Evolutionary conservation across 2,329 filamentous ascomycete species (phyloP).

Genomic region (Harringtonia lauricola): DNA sequence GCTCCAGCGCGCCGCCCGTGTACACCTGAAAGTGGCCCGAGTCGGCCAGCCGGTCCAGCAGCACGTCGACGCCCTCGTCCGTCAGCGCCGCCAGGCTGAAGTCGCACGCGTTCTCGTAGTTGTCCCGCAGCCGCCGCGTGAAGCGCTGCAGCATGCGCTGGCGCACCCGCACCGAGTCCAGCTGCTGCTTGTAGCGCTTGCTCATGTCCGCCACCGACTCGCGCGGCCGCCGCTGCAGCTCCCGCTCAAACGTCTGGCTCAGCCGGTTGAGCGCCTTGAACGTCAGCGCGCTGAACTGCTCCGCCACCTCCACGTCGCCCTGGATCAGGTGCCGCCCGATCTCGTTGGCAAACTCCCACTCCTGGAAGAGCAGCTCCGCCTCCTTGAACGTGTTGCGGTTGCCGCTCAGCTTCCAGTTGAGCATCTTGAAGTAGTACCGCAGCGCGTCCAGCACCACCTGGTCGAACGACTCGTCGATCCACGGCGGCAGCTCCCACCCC

Average conservation of each 20-base stretch:
- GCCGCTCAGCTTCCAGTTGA: constrained; percentile 93
- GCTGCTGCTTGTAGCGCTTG: constrained; percentile 88
- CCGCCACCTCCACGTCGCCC: constrained; percentile 91
- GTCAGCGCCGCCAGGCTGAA: constrained; percentile 70
- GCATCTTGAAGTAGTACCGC: constrained; percentile 96
- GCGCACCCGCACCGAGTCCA: constrained; percentile 91
- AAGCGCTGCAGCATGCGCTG: constrained; percentile 96
- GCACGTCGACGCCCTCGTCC: constrained; percentile 53
- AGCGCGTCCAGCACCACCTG: constrained; percentile 82
- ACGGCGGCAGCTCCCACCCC: constrained; percentile 91
- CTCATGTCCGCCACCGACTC: constrained; percentile 85
- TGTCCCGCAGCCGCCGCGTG: constrained; percentile 77
- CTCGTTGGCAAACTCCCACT: constrained; percentile 95
- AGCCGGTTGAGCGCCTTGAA: constrained; percentile 85
- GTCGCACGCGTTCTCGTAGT: constrained; percentile 94
- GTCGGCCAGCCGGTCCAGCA: constrained; percentile 70
- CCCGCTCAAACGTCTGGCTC: constrained; percentile 83
- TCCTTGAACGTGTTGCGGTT: constrained; percentile 99
- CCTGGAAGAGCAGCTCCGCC: constrained; percentile 90
- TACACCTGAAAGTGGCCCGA: constrained; percentile 84
- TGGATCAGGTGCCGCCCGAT: constrained; percentile 85
- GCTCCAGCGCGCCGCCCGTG: constrained; percentile 39
- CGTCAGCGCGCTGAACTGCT: constrained; percentile 91
- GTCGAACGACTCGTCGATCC: constrained; percentile 95
- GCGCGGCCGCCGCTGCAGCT: constrained; percentile 73